A percentile compares a stretch with the other conserved stretches of the same genome.
Evolutionary conservation across 2,329 filamentous ascomycete genomes (phyloP).

Genomic region (Cladosporium sp.): DNA sequence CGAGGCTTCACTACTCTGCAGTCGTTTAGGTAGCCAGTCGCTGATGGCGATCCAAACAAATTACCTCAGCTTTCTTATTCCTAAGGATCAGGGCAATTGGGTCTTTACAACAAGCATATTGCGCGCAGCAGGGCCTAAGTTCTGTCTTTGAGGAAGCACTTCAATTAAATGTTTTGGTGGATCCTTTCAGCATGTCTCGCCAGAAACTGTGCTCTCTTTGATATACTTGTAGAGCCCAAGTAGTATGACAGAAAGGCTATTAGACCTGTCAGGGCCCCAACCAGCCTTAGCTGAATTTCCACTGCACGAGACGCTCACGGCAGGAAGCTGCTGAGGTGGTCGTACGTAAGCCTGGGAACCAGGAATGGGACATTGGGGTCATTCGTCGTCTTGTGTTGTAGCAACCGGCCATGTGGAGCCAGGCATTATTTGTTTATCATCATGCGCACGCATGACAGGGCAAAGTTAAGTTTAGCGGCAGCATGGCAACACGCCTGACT

Average conservation of each 20-base stretch:
- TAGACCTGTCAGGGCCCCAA: neutral
- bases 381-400: neutral
- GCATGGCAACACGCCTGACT: slow-evolving; percentile 1
- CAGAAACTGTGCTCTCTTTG: neutral
- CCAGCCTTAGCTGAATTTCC: neutral
- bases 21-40: neutral
- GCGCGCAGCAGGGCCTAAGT: neutral
- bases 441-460: neutral
- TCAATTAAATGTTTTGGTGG: too few species aligned
- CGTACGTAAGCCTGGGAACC: neutral
- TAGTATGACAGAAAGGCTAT: neutral
- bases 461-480: neutral
- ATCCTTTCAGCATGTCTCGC: neutral
- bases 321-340: neutral
- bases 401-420: neutral
- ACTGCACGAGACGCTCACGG: neutral
- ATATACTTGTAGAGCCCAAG: neutral
- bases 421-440: neutral
- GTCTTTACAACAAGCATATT: too few species aligned
- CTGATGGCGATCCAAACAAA: too few species aligned
- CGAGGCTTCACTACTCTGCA: neutral
- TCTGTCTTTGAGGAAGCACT: neutral
- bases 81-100: too few species aligned
- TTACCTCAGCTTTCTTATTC: too few species aligned
- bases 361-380: neutral